Percentiles rank a stretch among this genome's conserved stretches.
Evolutionary conservation across 2,329 filamentous ascomycete species (phyloP).

Genomic region (Neonectria faginata): DNA sequence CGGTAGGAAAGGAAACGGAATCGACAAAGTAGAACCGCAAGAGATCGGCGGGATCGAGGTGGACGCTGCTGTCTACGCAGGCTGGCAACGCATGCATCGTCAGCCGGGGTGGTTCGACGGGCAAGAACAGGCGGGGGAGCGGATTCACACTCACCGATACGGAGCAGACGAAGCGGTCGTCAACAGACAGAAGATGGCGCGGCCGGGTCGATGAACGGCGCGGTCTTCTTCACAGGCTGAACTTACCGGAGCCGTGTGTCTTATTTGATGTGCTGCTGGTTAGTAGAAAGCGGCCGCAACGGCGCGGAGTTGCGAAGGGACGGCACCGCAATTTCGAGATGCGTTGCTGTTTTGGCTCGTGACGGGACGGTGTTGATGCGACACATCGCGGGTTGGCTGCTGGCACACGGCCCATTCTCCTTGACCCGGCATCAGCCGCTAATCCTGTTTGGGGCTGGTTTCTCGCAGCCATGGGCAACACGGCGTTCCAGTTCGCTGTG

Average conservation of each 20-base stretch:
- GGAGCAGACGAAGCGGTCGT: slow-evolving; percentile 30
- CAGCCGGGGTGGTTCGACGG: slow-evolving; percentile 30
- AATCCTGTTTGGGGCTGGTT: slow-evolving; percentile 39
- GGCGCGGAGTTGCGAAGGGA: slow-evolving; percentile 44
- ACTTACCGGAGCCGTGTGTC: slow-evolving; percentile 38
- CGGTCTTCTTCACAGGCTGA: slow-evolving; percentile 13
- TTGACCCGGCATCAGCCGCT: slow-evolving; percentile 38
- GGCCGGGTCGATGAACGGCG: slow-evolving; percentile 3
- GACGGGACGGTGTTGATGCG: slow-evolving; percentile 46
- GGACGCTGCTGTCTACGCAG: slow-evolving; percentile 28
- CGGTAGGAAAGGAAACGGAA: slow-evolving; percentile 6
- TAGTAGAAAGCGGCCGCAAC: slow-evolving; percentile 45
- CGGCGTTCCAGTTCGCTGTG: slow-evolving; percentile 32
- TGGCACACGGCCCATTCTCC: slow-evolving; percentile 43
- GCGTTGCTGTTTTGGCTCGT: slow-evolving; percentile 45
- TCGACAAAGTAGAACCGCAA: slow-evolving; percentile 7
- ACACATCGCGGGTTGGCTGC: slow-evolving; percentile 37
- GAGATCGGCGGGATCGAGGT: slow-evolving; percentile 2
- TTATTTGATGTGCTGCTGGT: slow-evolving; percentile 30
- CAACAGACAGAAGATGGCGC: slow-evolving; percentile 5
- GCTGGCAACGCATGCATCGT: slow-evolving; percentile 28
- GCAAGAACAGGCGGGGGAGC: slow-evolving; percentile 35
- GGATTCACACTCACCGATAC: slow-evolving; percentile 42
- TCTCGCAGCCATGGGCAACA: slow-evolving; percentile 51
- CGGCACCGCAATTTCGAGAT: slow-evolving; percentile 43